These are phyloP conservation scores for Anthostomella pinea DNA, from an alignment of 2,329 filamentous ascomycete species.

Conservation along the genomic window DNA sequence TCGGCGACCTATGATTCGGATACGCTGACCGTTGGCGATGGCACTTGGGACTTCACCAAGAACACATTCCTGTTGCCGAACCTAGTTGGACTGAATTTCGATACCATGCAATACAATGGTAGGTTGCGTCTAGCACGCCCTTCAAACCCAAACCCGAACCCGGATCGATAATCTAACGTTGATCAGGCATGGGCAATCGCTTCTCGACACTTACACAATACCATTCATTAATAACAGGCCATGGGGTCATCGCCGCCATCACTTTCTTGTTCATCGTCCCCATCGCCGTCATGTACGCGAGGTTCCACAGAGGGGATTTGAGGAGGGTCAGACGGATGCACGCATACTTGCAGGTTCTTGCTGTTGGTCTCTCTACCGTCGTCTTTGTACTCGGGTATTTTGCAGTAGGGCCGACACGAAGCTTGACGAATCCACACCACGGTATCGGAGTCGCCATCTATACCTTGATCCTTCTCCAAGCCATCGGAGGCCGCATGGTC, in stretches of 20 bases:
- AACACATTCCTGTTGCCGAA: constrained; percentile 79
- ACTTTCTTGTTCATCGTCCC: constrained; percentile 75
- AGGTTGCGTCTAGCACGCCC: constrained; percentile 29
- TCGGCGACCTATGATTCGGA: constrained; percentile 70
- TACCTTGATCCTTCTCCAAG: constrained; percentile 67
- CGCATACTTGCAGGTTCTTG: constrained; percentile 70
- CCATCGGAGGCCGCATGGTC: constrained; percentile 66
- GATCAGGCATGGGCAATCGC: constrained; percentile 74
- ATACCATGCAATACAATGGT: constrained; percentile 85
- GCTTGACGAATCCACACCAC: constrained; percentile 78
- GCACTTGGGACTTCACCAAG: constrained; percentile 76
- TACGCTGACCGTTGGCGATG: constrained; percentile 75
- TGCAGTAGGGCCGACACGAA: constrained; percentile 70
- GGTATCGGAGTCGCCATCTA: constrained; percentile 80
- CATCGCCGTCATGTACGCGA: constrained; percentile 67
- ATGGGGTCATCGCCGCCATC: constrained; percentile 69
- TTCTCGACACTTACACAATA: constrained; percentile 70
- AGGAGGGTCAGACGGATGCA: constrained; percentile 65
- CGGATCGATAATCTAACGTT: constrained; percentile 3
- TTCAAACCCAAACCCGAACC: background rate
- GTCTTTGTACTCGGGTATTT: constrained; percentile 75
- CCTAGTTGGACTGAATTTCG: constrained; percentile 71
- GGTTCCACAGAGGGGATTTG: constrained; percentile 65
- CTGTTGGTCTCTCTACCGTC: constrained; percentile 65
- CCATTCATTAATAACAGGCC: constrained; percentile 65